phyloP scores from a whole-genome alignment of 2,329 filamentous ascomycete species.

The Microsporum canis region DNA sequence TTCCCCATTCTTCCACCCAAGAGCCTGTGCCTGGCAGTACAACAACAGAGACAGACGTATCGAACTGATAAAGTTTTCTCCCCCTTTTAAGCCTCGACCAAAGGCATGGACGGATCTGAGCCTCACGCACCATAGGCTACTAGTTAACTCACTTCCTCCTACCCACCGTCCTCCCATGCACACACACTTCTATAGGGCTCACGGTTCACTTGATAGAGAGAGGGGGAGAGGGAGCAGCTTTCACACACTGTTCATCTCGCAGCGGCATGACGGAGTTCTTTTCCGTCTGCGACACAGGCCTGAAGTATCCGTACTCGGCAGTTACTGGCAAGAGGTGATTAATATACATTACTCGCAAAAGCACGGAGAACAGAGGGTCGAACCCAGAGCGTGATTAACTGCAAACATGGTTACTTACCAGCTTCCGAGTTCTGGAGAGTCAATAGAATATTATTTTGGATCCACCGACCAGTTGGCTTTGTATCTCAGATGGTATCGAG shows the following conservation, averaged over 20 bases:
- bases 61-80: background rate
- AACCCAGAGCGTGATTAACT: background rate
- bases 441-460: background rate
- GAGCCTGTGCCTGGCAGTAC: background rate
- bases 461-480: background rate
- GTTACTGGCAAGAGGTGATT: background rate
- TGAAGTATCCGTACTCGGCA: background rate
- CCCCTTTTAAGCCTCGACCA: background rate
- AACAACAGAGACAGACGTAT: background rate
- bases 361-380: background rate
- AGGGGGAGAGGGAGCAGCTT: background rate
- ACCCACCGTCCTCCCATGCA: too few relatives aligned
- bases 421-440: background rate
- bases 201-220: background rate
- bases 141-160: too few relatives aligned
- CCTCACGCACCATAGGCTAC: background rate
- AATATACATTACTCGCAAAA: background rate
- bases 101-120: background rate
- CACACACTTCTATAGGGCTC: background rate
- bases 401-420: background rate
- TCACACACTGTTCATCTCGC: background rate
- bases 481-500: background rate
- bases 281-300: background rate
- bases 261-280: background rate
- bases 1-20: background rate